Base-by-base conservation (phyloP, 495 filamentous ascomycete genomes). In the Parachaetomium inaequale region DNA sequence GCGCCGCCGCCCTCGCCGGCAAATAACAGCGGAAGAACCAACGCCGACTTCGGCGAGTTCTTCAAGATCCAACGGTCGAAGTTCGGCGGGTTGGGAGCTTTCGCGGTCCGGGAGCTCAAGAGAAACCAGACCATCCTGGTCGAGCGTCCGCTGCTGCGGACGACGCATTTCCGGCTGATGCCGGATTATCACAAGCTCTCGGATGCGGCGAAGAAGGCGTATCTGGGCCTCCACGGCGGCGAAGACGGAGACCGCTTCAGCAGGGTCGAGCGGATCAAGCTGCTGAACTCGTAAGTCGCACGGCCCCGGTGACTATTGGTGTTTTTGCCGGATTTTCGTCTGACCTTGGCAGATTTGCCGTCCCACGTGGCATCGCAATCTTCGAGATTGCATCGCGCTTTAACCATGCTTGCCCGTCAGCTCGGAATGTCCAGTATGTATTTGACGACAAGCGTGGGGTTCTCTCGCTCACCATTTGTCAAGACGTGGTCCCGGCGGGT, bases 391-490 rank as follows among this genome's bases (percentile, higher is more conserved):
- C 65, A 0, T 65, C 72, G 0, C 64, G 72, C 8, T 75, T 77
- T 57, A 77, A 77, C 66, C 75, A 77, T 47, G 67, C 72, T 5
- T 77, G 75, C 57, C 1, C 1, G 0, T 50, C 57, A 10, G 55
- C 55, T 1, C 38, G 54, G 0, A 70, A 72, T 5, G 68, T 77
- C 23, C 6, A 59, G 2, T 76, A 70, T 31, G 8, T 2, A 0
- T 58, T 63, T 8, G 63, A 62, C 11, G 1, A n/a, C 0, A 29
- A 28, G 10, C 21, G 50, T 0, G 42, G 45, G 0, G 51, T 58
- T 2, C 64, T 69, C 17, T 55, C 62, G 28, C 32, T 77, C 32
- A 61, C 49, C 14, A 55, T 72, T 34, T 32, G 29, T 15, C 53
- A 49, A 25, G 59, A 64, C 23, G 51, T 62, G 19, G 63, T 73